phyloP scores from a whole-genome alignment of 2,329 filamentous ascomycete genomes.

The Sclerotinia nivalis region DNA sequence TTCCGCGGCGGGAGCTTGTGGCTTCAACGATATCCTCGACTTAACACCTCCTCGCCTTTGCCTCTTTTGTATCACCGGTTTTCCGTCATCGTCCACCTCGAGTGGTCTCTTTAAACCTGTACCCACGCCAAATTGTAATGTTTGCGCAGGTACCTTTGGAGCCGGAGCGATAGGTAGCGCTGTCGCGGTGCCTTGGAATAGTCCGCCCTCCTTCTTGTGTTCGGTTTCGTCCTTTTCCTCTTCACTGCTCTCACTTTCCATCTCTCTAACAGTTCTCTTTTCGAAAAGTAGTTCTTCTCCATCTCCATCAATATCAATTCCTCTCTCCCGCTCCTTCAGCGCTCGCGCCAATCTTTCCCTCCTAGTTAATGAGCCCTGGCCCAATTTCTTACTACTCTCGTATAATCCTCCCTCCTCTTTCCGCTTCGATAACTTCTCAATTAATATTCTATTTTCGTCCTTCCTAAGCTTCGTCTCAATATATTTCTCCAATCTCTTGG shows the following conservation, averaged over 20 bases:
- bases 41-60: constrained; percentile 68
- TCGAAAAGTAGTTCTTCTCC: constrained; percentile 57
- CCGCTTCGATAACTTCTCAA: constrained; percentile 77
- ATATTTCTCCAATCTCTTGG: constrained; percentile 67
- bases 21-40: constrained; percentile 54
- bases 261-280: constrained; percentile 39
- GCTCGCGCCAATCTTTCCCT: constrained; percentile 65
- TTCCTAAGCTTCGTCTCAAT: constrained; percentile 90
- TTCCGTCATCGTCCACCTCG: constrained; percentile 72
- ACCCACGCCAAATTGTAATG: constrained; percentile 51
- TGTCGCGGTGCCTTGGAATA: constrained; percentile 25
- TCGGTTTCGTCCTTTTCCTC: constrained; percentile 30
- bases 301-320: constrained; percentile 34
- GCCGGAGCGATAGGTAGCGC: not conserved
- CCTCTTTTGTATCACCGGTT: constrained; percentile 79
- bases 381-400: constrained; percentile 74
- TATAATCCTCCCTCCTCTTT: constrained; percentile 83
- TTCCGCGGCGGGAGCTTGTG: constrained; percentile 47
- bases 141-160: constrained; percentile 13
- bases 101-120: constrained; percentile 85
- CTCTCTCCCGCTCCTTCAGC: constrained; percentile 50
- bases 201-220: not conserved
- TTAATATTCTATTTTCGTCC: constrained; percentile 82
- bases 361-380: constrained; percentile 70
- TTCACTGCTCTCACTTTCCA: constrained; percentile 41